Conservation (phyloP, 768 basidiomycete species). For the Tulasnella calospora region DNA sequence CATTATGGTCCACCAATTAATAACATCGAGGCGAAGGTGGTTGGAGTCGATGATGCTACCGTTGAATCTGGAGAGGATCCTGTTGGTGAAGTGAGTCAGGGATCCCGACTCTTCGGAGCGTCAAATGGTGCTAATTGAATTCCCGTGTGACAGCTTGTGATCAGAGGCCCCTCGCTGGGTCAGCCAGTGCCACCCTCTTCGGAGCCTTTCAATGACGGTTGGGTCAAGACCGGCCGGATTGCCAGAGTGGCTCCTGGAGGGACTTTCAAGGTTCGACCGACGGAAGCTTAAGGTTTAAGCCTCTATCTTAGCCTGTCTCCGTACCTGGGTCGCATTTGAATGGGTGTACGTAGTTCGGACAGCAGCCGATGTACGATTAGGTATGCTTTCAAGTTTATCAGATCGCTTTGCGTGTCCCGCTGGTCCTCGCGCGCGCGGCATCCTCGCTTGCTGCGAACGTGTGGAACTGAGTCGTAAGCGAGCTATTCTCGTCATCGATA, state of each 20-base stretch:
- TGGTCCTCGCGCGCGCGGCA: not conserved
- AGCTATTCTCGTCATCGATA: not conserved
- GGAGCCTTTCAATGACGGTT: constrained; percentile 35
- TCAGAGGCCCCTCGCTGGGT: constrained; percentile 73
- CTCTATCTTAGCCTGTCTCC: not conserved
- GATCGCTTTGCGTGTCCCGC: not conserved
- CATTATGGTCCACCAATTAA: constrained; percentile 76
- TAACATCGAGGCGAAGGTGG: constrained; percentile 80
- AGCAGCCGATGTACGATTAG: not conserved
- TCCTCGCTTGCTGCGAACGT: not conserved
- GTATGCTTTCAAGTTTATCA: not conserved
- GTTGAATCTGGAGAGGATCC: constrained; percentile 67
- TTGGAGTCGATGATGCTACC: constrained; percentile 57
- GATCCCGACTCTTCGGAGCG: not conserved
- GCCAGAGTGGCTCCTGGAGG: constrained; percentile 39
- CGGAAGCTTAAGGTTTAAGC: constrained; percentile 7
- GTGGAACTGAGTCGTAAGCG: not conserved
- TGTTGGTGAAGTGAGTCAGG: constrained; percentile 45
- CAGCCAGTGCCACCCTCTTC: constrained; percentile 43
- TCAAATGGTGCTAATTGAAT: constrained; percentile 16
- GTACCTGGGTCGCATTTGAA: not conserved
- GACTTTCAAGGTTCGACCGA: constrained; percentile 36
- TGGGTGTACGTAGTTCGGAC: not conserved
- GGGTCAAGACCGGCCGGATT: constrained; percentile 36
- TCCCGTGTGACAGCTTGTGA: constrained; percentile 34